These are phyloP conservation scores for Erodium chrysanthum DNA, from an alignment of 441 rosid genomes.

Conservation along the genomic window DNA sequence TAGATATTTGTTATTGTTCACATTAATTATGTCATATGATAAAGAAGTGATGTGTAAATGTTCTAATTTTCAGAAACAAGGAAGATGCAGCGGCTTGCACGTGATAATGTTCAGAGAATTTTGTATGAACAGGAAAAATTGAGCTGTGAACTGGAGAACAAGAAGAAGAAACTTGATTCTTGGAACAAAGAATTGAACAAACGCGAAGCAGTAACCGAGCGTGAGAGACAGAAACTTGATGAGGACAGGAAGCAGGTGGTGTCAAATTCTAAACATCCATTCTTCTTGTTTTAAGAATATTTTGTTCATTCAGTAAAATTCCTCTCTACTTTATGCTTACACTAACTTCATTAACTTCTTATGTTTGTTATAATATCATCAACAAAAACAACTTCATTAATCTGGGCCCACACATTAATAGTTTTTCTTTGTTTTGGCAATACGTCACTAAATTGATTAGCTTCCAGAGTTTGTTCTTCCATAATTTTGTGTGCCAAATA, in stretches of 20 bases:
- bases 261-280: not conserved
- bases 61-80: slow-evolving; percentile 45
- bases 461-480: not conserved
- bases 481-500: not conserved
- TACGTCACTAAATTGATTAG: not conserved
- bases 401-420: not conserved
- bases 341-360: not conserved
- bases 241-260: slow-evolving; percentile 68
- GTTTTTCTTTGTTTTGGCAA: not conserved
- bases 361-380: not conserved
- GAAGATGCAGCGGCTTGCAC: slow-evolving; percentile 58
- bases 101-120: slow-evolving; percentile 44
- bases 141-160: slow-evolving; percentile 44
- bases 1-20: not conserved
- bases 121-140: slow-evolving; percentile 54
- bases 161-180: slow-evolving; percentile 41
- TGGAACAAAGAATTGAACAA: slow-evolving; percentile 55
- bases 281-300: not conserved
- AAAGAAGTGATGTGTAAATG: slow-evolving; percentile 1
- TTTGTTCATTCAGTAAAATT: not conserved
- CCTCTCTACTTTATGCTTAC: not conserved
- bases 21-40: not conserved
- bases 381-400: not conserved
- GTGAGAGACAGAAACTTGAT: slow-evolving; percentile 69
- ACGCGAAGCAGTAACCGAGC: slow-evolving; percentile 70